phyloP scores from a whole-genome alignment of 2,329 filamentous ascomycete genomes.

The Trichoderma sp. region DNA sequence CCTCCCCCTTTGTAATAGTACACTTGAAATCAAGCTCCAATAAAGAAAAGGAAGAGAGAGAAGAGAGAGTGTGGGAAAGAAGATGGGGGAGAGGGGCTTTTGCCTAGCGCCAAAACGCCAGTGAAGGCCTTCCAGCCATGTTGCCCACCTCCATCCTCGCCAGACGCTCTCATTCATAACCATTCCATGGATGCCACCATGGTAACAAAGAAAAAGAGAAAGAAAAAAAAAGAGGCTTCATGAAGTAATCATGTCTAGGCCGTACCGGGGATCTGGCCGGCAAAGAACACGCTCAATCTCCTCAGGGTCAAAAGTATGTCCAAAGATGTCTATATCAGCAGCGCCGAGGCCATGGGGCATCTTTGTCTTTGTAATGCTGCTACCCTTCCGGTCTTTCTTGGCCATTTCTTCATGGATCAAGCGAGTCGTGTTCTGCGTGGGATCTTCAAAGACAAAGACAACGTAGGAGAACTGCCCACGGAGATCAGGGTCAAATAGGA shows the following conservation, averaged over 20 bases:
- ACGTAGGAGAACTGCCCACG: slow-evolving; percentile 64
- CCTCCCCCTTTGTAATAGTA: not conserved
- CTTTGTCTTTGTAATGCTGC: slow-evolving; percentile 41
- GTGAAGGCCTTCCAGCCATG: not conserved
- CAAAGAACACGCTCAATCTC: slow-evolving; percentile 57
- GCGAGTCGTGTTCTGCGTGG: slow-evolving; percentile 55
- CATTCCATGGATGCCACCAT: not conserved
- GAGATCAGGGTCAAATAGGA: slow-evolving; percentile 65
- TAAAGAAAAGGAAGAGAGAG: not conserved
- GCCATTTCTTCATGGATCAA: slow-evolving; percentile 59
- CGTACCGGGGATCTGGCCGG: slow-evolving; percentile 59
- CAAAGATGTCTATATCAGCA: slow-evolving; percentile 58
- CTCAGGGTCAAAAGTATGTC: slow-evolving; percentile 53
- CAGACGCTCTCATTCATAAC: not conserved
- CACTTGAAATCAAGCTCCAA: not conserved
- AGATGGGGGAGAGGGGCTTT: not conserved
- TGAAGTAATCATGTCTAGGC: slow-evolving; percentile 55
- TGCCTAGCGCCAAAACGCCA: not conserved
- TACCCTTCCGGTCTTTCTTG: slow-evolving; percentile 52
- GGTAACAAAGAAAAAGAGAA: not conserved
- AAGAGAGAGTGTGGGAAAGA: not conserved
- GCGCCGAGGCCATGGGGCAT: slow-evolving; percentile 40
- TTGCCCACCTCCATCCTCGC: not conserved
- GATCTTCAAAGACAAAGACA: slow-evolving; percentile 67
- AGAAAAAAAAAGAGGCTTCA: slow-evolving; percentile 5